These are phyloP conservation scores for Venturia effusa DNA, from an alignment of 2,329 filamentous ascomycete species.

Conservation along the genomic window DNA sequence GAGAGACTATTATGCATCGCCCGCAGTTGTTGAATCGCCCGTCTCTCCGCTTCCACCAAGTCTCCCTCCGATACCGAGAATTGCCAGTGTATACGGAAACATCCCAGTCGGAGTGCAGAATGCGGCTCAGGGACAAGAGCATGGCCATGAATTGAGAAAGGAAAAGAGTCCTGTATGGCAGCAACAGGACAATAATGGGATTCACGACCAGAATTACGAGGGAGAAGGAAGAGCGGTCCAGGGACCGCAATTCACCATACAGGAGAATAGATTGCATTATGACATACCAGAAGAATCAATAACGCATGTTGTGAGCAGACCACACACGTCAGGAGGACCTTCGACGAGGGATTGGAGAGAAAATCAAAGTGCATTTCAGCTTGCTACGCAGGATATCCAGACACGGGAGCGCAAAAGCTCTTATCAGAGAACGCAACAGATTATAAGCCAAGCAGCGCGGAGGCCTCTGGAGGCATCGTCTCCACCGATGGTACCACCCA, in stretches of 20 bases:
- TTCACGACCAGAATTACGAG: not conserved
- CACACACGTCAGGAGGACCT: not conserved
- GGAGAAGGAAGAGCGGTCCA: not conserved
- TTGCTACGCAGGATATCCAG: not conserved
- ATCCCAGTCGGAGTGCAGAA: not conserved
- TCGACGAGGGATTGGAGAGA: not conserved
- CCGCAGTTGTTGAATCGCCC: slow-evolving; percentile 19
- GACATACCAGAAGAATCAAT: not conserved
- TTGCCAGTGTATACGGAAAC: slow-evolving; percentile 19
- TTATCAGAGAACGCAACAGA: slow-evolving; percentile 1
- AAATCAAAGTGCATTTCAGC: not conserved
- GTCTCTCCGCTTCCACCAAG: slow-evolving; percentile 27
- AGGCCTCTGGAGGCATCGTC: not conserved
- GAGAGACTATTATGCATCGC: not conserved
- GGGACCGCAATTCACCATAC: not conserved
- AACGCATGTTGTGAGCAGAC: not conserved
- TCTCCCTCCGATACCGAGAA: slow-evolving; percentile 28
- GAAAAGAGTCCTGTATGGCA: not conserved
- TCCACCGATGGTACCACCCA: not conserved
- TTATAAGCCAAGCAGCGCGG: not conserved
- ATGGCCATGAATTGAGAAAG: not conserved
- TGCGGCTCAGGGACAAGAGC: not conserved
- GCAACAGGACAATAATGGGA: not conserved
- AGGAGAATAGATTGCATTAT: not conserved
- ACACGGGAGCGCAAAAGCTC: not conserved